Base-by-base conservation (phyloP, 306 rosid genomes). In the Quercus cerris region DNA sequence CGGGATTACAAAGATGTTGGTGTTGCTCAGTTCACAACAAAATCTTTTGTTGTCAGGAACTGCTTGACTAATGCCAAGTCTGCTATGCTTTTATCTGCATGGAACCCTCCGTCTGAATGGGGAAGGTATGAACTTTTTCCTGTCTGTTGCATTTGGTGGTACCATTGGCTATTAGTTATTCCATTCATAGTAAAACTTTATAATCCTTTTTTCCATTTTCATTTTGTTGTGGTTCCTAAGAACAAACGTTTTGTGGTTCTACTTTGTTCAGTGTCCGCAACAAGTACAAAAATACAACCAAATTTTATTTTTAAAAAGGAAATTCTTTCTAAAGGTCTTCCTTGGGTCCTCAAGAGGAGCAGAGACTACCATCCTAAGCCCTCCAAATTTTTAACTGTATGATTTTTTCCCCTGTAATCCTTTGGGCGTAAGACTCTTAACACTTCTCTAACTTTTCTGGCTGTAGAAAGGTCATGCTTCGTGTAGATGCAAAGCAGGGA, bases 1-100 rank as follows among this genome's bases (percentile, higher is more conserved):
- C 99, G 98, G 51, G 99, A 96, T 87, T 96, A 91, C 93, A 96
- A 90, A 88, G 99, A 93, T 86, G 93, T 96, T 2, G 98, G 97
- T 18, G 91, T 96, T 84, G 97, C 94, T 76, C 97, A 85, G 82
- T 93, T 96, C 80, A 96, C 97, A 56, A 91, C 99, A 59, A 96
- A 93, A 85, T 90, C 76, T 88, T 90, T 96, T 89, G 97, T 96
- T 73, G 89, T 96, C 79, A 89, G 99, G 85, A 93, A 96, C 88
- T 93, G 99, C 94, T 80, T 93, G 66, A 91, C 85, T 15, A 82
- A 87, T 87, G 98, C 90, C 56, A 96, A 91, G 89, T 96, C 98
- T 80, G 97, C 93, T 87, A 91, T 90, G 98, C 97, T 96, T 86
- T 87, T 96, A 85, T 91, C 99, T 57, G 92, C 99, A 61, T 96